Evolutionary conservation across 805 yeast species (phyloP), one percentile per base, ranked within the genome.

Genomic region (Ogataea wickerhamii): DNA sequence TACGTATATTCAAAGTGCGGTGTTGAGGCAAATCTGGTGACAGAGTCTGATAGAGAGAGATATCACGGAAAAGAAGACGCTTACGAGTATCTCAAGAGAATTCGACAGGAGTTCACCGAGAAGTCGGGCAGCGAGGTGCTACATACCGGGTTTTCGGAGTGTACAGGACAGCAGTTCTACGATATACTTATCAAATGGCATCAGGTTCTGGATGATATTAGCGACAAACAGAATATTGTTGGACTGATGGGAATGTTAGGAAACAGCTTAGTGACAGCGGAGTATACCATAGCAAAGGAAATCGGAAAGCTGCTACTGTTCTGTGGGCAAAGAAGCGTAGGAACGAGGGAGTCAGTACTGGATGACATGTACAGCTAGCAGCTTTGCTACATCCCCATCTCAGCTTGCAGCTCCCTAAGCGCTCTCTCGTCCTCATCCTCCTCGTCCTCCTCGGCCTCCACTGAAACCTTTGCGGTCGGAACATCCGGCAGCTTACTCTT

Each of bases 391-490:
- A 45, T 42, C n/a, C 93, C 93, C 93, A 85, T 84, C 61, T 85
- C 93, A 18, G 87, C 91, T 61, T 85, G 94, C 47, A 85, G 64
- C 41, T 82, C 88, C 55, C 76, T 76, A 58, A 85, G 70, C 22
- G 93, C 94, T 56, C 78, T 79, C 62, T 84, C 93, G 56, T 85
- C 94, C 53, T 85, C 94, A 55, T 83, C 91, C 40, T 80, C 87
- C 31, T 72, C 78, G 30, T 72, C 78, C 20, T 74, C 73, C 28
- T 70, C 76, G 18, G 71, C 71, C 47, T 60, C 54, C 52, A 62
- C 65, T 41, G 49, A 62, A 32, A 70, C 71, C n/a, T 69, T 64
- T 37, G 63, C 58, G 21, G 64, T 62, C 28, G 64, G 64, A 26
- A 69, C 79, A 48, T 67, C 71, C 10, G 82, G 82, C 47, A 76